Conservation (phyloP, 2,329 filamentous ascomycete genomes). For the Sporothrix variecibatus region DNA sequence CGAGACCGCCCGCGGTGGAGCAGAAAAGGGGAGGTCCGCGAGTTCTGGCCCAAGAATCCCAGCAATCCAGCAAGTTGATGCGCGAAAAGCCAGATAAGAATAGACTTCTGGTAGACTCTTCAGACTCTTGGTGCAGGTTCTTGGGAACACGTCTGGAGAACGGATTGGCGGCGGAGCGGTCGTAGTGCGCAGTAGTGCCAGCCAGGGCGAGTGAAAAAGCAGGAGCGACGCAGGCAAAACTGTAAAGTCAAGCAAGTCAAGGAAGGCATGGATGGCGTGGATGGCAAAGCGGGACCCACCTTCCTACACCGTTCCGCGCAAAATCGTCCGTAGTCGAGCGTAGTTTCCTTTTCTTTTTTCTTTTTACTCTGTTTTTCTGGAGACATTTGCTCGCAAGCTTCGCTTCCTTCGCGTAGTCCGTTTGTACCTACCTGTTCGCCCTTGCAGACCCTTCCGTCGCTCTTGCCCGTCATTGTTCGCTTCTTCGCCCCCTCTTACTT, state of each 20-base stretch:
- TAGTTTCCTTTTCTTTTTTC: not conserved
- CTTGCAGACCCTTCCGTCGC: not conserved
- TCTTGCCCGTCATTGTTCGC: not conserved
- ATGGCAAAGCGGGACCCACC: not conserved
- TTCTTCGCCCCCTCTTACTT: not conserved
- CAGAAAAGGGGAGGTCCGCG: conserved; percentile 3
- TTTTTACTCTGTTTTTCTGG: not conserved
- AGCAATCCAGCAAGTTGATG: not conserved
- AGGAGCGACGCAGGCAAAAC: not conserved
- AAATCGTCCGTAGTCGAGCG: not conserved
- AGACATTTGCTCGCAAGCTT: not conserved
- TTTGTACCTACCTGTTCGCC: not conserved
- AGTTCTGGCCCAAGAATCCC: not conserved
- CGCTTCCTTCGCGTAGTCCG: conserved; percentile 2
- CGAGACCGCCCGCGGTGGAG: conserved; percentile 18
- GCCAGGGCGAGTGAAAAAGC: not conserved
- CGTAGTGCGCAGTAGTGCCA: not conserved
- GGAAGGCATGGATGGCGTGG: not conserved
- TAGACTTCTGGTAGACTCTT: not conserved
- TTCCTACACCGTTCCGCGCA: not conserved
- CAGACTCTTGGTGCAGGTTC: not conserved
- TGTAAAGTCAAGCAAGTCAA: not conserved
- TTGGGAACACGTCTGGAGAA: not conserved
- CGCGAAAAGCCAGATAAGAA: not conserved
- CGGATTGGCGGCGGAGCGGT: conserved; percentile 9